Evolutionary conservation across 371 early-diverging fungal genomes (phyloP).

Genomic region (Syncephalastrum contaminatum): DNA sequence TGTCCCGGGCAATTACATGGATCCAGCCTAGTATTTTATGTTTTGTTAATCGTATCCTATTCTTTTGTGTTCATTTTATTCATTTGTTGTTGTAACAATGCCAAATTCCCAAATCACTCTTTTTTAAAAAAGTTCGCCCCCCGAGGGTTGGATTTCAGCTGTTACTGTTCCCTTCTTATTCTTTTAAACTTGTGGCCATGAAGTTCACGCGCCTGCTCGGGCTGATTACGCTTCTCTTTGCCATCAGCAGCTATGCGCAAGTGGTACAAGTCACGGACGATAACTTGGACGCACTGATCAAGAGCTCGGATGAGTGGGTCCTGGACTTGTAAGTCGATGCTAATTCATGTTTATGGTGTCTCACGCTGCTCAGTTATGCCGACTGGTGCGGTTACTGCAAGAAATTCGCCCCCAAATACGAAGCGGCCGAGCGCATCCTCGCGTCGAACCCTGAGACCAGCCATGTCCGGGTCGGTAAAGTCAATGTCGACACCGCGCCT

Average conservation of each 20-base stretch:
- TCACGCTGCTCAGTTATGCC: constrained; percentile 32
- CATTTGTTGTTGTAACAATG: too few relatives aligned
- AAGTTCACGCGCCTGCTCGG: too few relatives aligned
- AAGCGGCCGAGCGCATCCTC: constrained; percentile 26
- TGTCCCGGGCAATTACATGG: constrained; percentile 50
- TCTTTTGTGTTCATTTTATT: too few relatives aligned
- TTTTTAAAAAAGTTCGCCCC: too few relatives aligned
- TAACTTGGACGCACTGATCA: constrained; percentile 29
- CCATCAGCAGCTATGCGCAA: constrained; percentile 13
- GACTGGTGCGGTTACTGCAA: constrained; percentile 49
- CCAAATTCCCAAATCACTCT: too few relatives aligned
- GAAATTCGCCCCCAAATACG: constrained; percentile 29
- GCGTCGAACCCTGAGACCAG: constrained; percentile 8
- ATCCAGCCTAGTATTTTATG: constrained; percentile 6
- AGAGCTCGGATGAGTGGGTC: constrained; percentile 36
- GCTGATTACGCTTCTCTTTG: too few relatives aligned
- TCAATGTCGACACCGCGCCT: constrained; percentile 40
- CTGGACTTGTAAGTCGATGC: constrained; percentile 37
- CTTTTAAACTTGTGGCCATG: too few relatives aligned
- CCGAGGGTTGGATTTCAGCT: too few relatives aligned
- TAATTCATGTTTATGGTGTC: too few relatives aligned
- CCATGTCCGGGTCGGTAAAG: constrained; percentile 30
- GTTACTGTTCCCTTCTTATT: too few relatives aligned
- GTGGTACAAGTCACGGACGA: constrained; percentile 36
- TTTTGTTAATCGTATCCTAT: too few relatives aligned